A percentile compares a stretch with the other conserved stretches of the same genome.
Conservation (phyloP, 2,329 filamentous ascomycete species). For the Colletotrichum nymphaeae region DNA sequence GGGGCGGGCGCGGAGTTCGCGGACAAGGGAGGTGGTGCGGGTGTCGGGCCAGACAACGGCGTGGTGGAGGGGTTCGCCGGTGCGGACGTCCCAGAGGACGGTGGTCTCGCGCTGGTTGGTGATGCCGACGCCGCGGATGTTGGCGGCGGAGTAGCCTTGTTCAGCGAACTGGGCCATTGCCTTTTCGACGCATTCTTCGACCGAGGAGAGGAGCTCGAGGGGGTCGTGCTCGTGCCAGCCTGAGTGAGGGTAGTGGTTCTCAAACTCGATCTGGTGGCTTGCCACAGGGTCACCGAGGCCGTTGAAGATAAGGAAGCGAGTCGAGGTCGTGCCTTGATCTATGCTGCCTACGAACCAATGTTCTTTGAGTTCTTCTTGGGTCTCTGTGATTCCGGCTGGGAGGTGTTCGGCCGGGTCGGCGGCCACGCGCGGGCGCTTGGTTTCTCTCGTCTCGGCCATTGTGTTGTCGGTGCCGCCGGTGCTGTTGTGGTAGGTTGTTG, state of each 20-base stretch:
- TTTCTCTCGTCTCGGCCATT: slow-evolving; percentile 31
- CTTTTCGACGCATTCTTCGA: slow-evolving; percentile 82
- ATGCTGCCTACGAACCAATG: slow-evolving; percentile 85
- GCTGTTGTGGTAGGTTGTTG: neutral
- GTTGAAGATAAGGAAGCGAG: slow-evolving; percentile 92
- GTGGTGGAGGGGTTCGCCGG: slow-evolving; percentile 83
- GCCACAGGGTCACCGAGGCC: slow-evolving; percentile 81
- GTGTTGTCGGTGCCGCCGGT: neutral
- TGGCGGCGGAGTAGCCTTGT: slow-evolving; percentile 73
- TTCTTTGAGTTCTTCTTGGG: slow-evolving; percentile 44
- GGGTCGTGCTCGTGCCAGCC: slow-evolving; percentile 97
- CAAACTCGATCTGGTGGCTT: slow-evolving; percentile 87
- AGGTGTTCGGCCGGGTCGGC: slow-evolving; percentile 38
- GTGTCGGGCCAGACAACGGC: slow-evolving; percentile 94
- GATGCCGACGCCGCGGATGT: slow-evolving; percentile 84
- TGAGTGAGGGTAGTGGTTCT: slow-evolving; percentile 84
- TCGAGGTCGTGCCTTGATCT: slow-evolving; percentile 91
- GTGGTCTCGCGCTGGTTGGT: slow-evolving; percentile 93
- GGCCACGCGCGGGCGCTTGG: slow-evolving; percentile 27
- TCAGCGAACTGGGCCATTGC: slow-evolving; percentile 78
- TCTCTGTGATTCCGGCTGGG: slow-evolving; percentile 46
- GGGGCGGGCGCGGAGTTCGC: slow-evolving; percentile 76
- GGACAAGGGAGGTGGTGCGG: slow-evolving; percentile 77
- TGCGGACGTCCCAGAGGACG: slow-evolving; percentile 84
- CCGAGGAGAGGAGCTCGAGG: slow-evolving; percentile 78